These are phyloP conservation scores for Hanseniaspora osmophila DNA, from an alignment of 805 yeast species.

Conservation along the genomic window DNA sequence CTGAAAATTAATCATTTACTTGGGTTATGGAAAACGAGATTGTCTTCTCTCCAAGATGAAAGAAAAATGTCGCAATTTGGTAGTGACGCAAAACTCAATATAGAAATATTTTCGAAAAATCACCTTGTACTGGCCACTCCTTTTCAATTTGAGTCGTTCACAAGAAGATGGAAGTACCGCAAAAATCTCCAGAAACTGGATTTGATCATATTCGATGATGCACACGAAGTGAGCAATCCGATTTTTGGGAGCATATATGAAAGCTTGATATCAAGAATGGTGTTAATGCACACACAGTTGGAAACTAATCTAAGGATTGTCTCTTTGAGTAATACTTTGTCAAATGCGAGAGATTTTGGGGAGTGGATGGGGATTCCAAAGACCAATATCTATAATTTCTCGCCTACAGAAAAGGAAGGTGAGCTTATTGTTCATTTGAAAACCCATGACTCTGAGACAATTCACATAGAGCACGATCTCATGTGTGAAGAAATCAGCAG, in stretches of 20 bases:
- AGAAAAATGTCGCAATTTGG: constrained; percentile 43
- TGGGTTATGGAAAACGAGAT: constrained; percentile 40
- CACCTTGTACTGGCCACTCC: constrained; percentile 73
- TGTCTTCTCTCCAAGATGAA: constrained; percentile 38
- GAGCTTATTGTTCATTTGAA: constrained; percentile 48
- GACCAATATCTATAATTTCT: constrained; percentile 51
- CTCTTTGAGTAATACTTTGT: constrained; percentile 55
- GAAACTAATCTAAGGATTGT: constrained; percentile 46
- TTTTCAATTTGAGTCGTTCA: constrained; percentile 52
- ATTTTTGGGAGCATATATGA: constrained; percentile 54
- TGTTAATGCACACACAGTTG: constrained; percentile 54
- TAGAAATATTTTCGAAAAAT: constrained; percentile 38
- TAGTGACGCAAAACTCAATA: constrained; percentile 37
- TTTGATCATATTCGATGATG: constrained; percentile 57
- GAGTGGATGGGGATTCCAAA: constrained; percentile 74
- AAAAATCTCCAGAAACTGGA: constrained; percentile 55
- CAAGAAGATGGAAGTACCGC: constrained; percentile 75
- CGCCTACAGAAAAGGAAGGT: constrained; percentile 41
- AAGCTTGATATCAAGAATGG: constrained; percentile 50
- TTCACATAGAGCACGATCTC: background rate
- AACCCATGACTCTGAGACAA: constrained; percentile 10
- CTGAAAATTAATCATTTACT: constrained; percentile 34
- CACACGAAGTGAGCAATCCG: constrained; percentile 51
- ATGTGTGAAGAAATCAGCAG: constrained; percentile 10
- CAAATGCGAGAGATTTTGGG: constrained; percentile 65